Evolutionary conservation across 352 stramenopile species (phyloP), one percentile per base, ranked within the genome.

Genomic region (Phytophthora sansomeana): DNA sequence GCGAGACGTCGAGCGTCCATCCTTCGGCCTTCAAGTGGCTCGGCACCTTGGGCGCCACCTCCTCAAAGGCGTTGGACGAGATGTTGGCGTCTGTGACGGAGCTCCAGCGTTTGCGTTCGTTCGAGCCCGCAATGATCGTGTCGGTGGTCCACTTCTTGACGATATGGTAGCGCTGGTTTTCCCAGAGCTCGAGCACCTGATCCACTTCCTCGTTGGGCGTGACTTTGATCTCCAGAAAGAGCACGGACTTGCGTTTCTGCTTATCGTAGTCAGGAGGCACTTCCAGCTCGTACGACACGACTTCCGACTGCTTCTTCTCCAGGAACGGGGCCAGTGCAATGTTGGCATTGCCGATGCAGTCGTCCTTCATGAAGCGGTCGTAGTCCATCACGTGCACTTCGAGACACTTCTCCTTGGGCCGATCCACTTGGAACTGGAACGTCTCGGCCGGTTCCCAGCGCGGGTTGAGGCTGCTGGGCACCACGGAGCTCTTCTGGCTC

Each of bases 131-230:
- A 26, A 90, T 71, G 32, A 89, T 48, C 36, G 74, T 79, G 35
- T 92, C 80, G 16, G 69, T 83, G 13, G 78, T 91, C 84, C 85
- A 96, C 43, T 89, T 91, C 63, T 89, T 86, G 56, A 91, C 72
- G 44, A 92, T 76, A 56, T 90, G 77, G 68, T 84, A 93, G 17
- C 83, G 81, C 65, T 96, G 83, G 71, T 93, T 91, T 74, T 96
- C 85, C 85, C 86, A 96, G 17, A 93, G 77, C 68, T 93, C 85
- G 6, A 96, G 73, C 17, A 90, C 72, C 54, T 84, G 69, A 58
- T 92, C 85, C 17, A 87, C 78, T 28, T 59, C 67, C 36, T 87
- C 80, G 21, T 80, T 78, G 4, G 74, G 72, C 33, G 58, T 79
- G 39, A 85, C 52, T 51, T 77, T 80, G 50, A 92, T 74, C 67